Evolutionary conservation across 139 green algal genomes (phyloP).

Genomic region (Desmodesmus armatus): DNA sequence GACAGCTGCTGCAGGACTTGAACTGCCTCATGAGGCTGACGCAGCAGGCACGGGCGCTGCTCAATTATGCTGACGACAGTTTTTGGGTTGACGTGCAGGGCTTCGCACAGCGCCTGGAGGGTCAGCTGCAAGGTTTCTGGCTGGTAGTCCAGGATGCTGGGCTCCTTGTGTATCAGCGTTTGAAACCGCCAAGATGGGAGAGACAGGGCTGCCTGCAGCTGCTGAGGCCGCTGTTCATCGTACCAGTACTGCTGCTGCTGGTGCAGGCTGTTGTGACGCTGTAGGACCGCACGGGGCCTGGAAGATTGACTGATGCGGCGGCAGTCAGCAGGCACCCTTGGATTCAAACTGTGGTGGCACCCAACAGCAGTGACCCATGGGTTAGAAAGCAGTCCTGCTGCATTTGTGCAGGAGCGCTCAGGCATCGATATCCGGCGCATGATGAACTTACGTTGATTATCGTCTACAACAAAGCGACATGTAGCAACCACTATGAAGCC

Average conservation of each 20-base stretch:
- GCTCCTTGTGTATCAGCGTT: background rate
- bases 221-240: background rate
- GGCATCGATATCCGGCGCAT: too few relatives aligned
- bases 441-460: too few relatives aligned
- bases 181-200: conserved; percentile 17
- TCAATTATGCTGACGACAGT: background rate
- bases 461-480: too few relatives aligned
- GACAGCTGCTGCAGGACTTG: conserved; percentile 8
- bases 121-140: background rate
- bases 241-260: conserved; percentile 19
- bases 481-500: too few relatives aligned
- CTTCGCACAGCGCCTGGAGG: background rate
- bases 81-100: background rate
- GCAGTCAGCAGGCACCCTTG: too few relatives aligned
- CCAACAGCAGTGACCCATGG: too few relatives aligned
- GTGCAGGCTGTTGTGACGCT: background rate
- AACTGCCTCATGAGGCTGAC: background rate
- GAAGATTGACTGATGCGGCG: too few relatives aligned
- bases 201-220: background rate
- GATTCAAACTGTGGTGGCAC: too few relatives aligned
- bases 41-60: conserved; percentile 1
- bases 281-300: too few relatives aligned
- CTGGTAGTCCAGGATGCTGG: conserved; percentile 1
- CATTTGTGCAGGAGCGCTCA: too few relatives aligned
- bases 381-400: too few relatives aligned